These are phyloP conservation scores for Crotalaria pallida DNA, from an alignment of 306 rosid species.

Conservation along the genomic window DNA sequence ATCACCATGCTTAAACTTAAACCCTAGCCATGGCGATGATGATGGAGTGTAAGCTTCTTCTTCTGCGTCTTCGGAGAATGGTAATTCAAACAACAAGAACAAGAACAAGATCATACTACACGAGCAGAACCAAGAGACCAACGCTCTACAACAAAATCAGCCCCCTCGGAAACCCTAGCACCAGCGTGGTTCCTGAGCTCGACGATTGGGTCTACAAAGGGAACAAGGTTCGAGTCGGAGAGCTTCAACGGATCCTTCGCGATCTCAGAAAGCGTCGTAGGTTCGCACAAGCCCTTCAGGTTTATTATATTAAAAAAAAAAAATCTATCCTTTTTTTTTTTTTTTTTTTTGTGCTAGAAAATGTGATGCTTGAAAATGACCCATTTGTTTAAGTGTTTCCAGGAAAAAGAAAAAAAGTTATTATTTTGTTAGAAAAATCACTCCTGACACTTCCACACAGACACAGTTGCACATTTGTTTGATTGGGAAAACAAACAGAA, in stretches of 20 bases:
- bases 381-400: too few species aligned
- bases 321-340: too few species aligned
- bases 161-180: slow-evolving; percentile 55
- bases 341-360: too few species aligned
- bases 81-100: slow-evolving; percentile 18
- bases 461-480: too few species aligned
- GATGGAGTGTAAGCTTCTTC: slow-evolving; percentile 53
- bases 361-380: too few species aligned
- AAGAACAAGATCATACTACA: slow-evolving; percentile 51
- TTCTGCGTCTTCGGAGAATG: slow-evolving; percentile 10
- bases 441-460: too few species aligned
- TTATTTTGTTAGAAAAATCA: too few species aligned
- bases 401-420: too few species aligned
- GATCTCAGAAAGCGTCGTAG: slow-evolving; percentile 82
- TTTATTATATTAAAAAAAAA: too few species aligned
- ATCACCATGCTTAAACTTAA: too few species aligned
- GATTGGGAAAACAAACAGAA: too few species aligned
- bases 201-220: slow-evolving; percentile 77
- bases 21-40: slow-evolving; percentile 3
- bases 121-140: slow-evolving; percentile 48
- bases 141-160: slow-evolving; percentile 60
- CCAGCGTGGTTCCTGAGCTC: slow-evolving; percentile 50
- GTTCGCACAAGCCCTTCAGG: slow-evolving; percentile 75
- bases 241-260: slow-evolving; percentile 71
- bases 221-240: slow-evolving; percentile 52